A percentile compares a stretch with the other conserved stretches of the same genome.
Evolutionary conservation across 75 land plant species (phyloP).

Genomic region (Pinus tabuliformis): DNA sequence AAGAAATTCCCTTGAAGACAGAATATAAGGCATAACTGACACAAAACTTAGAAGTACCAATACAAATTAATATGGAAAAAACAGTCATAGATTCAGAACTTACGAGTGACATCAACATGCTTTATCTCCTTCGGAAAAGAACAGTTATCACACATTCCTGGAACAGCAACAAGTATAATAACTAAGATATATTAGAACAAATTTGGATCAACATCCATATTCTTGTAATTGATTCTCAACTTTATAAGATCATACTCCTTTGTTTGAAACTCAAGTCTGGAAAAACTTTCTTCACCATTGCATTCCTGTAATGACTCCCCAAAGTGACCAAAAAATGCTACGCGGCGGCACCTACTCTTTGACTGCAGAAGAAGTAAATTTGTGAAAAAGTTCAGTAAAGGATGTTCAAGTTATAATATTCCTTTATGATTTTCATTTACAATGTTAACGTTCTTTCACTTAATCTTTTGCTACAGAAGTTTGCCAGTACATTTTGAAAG

Average conservation of each 20-base stretch:
- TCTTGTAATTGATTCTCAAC: background rate
- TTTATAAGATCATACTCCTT: background rate
- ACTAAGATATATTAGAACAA: background rate
- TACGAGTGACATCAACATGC: conserved; percentile 77
- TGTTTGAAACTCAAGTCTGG: background rate
- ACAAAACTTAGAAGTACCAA: background rate
- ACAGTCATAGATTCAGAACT: background rate
- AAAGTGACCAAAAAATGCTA: conserved; percentile 86
- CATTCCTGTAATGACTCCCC: conserved; percentile 81
- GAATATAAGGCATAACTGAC: background rate
- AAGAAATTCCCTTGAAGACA: background rate
- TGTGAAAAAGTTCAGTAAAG: background rate
- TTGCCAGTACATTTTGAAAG: background rate
- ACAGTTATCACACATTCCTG: conserved; percentile 99
- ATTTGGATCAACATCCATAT: background rate
- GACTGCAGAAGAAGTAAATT: conserved; percentile 44
- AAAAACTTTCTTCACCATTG: conserved; percentile 59
- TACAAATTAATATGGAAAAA: background rate
- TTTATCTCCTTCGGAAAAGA: conserved; percentile 49
- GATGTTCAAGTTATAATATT: background rate
- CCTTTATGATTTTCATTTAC: background rate
- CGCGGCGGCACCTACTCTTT: conserved; percentile 70
- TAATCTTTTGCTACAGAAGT: background rate
- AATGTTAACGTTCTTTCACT: background rate
- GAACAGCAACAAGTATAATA: background rate